phyloP scores from a whole-genome alignment of 1,284 basidiomycete genomes.

The Mycena sp. region DNA sequence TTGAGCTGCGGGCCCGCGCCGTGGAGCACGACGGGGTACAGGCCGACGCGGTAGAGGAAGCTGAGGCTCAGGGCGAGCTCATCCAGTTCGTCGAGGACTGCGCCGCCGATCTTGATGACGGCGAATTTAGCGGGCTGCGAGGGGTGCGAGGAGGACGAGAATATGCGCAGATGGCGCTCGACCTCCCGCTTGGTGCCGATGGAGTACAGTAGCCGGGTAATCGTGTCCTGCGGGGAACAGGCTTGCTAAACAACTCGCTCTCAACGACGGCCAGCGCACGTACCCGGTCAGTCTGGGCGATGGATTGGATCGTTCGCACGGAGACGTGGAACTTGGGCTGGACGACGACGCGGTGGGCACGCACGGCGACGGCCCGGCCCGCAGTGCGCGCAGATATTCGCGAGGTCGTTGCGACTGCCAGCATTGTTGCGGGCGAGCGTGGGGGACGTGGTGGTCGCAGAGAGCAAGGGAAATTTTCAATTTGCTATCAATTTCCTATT shows the following conservation, averaged over 20 bases:
- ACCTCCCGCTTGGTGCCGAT: constrained; percentile 96
- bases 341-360: constrained; percentile 58
- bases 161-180: constrained; percentile 95
- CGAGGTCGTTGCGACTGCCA: constrained; percentile 40
- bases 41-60: constrained; percentile 92
- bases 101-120: constrained; percentile 95
- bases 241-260: neutral
- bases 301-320: constrained; percentile 51
- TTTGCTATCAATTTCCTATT: neutral
- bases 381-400: constrained; percentile 35
- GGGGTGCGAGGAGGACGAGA: constrained; percentile 87
- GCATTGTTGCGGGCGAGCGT: constrained; percentile 32
- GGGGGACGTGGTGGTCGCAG: constrained; percentile 1
- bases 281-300: constrained; percentile 69
- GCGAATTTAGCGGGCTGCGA: constrained; percentile 90
- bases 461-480: neutral
- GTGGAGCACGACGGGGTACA: constrained; percentile 95
- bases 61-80: constrained; percentile 93
- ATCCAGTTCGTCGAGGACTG: constrained; percentile 89
- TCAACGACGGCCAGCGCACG: constrained; percentile 25
- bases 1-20: constrained; percentile 96
- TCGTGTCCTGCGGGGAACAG: constrained; percentile 75
- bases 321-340: constrained; percentile 41
- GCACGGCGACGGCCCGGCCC: constrained; percentile 43
- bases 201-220: constrained; percentile 93